Base-by-base conservation (phyloP, 2,329 filamentous ascomycete species). In the Penicillium glabrum region DNA sequence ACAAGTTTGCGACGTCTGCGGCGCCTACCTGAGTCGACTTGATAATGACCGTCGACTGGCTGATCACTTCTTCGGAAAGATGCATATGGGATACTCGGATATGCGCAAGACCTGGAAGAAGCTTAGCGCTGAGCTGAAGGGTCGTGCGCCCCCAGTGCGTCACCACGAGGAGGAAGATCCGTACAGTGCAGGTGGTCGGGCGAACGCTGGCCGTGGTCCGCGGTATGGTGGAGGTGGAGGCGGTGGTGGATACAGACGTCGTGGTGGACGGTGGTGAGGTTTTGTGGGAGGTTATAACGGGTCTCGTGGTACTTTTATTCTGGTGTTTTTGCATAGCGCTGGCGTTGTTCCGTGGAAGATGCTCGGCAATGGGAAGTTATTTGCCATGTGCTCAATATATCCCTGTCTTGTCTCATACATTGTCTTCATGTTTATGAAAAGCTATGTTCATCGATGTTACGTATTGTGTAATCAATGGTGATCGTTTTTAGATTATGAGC, bases 21-120 rank as follows among this genome's bases (percentile, higher is more conserved):
- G 95, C 61, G 95, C 95, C 6, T 99, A 98, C 73, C 83, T 99
- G 37, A 92, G 88, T 61, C 81, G 95, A 23, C 83, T 99, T 31
- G 95, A 99, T 72, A 99, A 99, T 71, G 95, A 99, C 74, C 85
- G 95, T 35, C 84, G 95, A 29, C 75, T 99, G 70, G 95, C 95
- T 21, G 95, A 99, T 72, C 95, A 99, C 75, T 99, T 99, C 73
- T 98, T 97, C 75, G 95, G 95, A 23, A 99, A 99, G 82, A 99
- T 99, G 95, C 95, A 99, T 72, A 79, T 99, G 56, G 95, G 95
- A 0, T 99, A 98, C 73, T 95, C 95, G 16, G 91, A 96, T 77
- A 99, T 99, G 95, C 86, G 95, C 67, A 96, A 95, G 82, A 95
- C 92, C 3, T 92, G 86, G 69, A 92, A 96, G 54, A 80, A 84